Evolutionary conservation across 371 early-diverging fungal genomes (phyloP).

Genomic region (Saksenaea vasiformis): DNA sequence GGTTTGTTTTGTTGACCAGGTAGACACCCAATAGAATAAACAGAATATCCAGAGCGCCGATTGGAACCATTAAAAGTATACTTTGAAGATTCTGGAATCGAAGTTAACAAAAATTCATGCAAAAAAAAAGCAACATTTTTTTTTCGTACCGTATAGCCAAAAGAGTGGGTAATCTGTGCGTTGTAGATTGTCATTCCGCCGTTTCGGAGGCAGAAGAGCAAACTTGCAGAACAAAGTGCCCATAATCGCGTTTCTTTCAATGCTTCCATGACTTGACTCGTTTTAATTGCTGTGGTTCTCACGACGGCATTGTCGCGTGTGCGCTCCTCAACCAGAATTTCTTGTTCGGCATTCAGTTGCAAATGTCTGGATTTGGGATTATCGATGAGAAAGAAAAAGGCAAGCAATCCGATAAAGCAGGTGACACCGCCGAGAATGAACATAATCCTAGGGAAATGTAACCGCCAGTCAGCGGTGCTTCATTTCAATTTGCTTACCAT

Average conservation of each 20-base stretch:
- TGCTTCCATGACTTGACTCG: slow-evolving; percentile 37
- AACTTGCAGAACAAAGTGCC: slow-evolving; percentile 28
- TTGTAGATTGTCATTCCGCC: slow-evolving; percentile 41
- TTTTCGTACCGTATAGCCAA: slow-evolving; percentile 28
- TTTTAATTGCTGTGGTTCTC: slow-evolving; percentile 30
- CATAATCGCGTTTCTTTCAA: slow-evolving; percentile 33
- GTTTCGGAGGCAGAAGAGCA: slow-evolving; percentile 36
- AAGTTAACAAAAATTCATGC: neutral
- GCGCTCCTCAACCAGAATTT: slow-evolving; percentile 40
- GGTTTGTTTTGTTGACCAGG: slow-evolving; percentile 19
- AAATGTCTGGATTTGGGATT: slow-evolving; percentile 32
- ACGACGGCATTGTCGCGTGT: slow-evolving; percentile 42
- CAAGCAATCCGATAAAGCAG: slow-evolving; percentile 20
- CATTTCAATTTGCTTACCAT: slow-evolving; percentile 37
- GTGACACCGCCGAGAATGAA: slow-evolving; percentile 36
- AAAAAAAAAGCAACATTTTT: neutral
- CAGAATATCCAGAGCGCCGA: slow-evolving; percentile 30
- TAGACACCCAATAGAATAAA: slow-evolving; percentile 26
- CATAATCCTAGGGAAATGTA: slow-evolving; percentile 34
- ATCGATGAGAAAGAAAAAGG: slow-evolving; percentile 40
- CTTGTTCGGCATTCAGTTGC: slow-evolving; percentile 34
- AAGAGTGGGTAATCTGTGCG: slow-evolving; percentile 27
- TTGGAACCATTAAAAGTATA: slow-evolving; percentile 31
- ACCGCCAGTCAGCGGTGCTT: neutral
- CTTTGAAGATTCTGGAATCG: slow-evolving; percentile 27